These are phyloP conservation scores for Linnemannia hyalina DNA, from an alignment of 192 early-diverging fungal genomes.

Conservation along the genomic window DNA sequence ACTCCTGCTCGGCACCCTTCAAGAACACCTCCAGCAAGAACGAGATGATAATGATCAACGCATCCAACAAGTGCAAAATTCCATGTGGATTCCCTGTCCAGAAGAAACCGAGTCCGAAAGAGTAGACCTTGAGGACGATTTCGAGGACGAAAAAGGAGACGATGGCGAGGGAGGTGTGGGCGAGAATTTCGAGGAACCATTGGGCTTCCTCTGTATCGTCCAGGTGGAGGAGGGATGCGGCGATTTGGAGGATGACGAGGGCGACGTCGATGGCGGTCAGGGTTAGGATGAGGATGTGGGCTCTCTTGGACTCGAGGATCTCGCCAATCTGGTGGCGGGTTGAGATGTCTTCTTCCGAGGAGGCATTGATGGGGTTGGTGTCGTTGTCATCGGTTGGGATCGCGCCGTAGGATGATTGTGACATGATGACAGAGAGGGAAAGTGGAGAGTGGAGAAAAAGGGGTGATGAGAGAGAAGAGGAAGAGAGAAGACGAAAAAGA, in stretches of 20 bases:
- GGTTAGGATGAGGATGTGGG: constrained; percentile 45
- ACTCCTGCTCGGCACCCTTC: constrained; percentile 64
- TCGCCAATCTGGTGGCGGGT: constrained; percentile 39
- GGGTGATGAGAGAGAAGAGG: neutral
- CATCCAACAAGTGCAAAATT: constrained; percentile 63
- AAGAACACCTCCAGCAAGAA: constrained; percentile 66
- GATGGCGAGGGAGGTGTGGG: constrained; percentile 54
- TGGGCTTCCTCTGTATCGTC: constrained; percentile 45
- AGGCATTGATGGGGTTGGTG: neutral
- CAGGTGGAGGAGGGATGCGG: constrained; percentile 33
- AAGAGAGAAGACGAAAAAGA: neutral
- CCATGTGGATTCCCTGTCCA: constrained; percentile 53
- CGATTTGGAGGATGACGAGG: constrained; percentile 51
- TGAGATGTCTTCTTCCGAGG: neutral
- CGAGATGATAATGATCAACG: constrained; percentile 60
- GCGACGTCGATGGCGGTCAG: constrained; percentile 52
- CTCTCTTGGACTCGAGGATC: constrained; percentile 41
- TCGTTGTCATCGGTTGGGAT: constrained; percentile 29
- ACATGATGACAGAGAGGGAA: neutral
- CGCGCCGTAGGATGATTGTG: constrained; percentile 35
- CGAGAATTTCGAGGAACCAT: constrained; percentile 55
- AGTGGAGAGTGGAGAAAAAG: neutral
- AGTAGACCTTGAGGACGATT: constrained; percentile 57
- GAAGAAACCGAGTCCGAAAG: constrained; percentile 64
- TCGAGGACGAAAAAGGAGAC: constrained; percentile 66